These are phyloP conservation scores for Aspergillus costaricaensis DNA, from an alignment of 2,329 filamentous ascomycete species.

Conservation along the genomic window DNA sequence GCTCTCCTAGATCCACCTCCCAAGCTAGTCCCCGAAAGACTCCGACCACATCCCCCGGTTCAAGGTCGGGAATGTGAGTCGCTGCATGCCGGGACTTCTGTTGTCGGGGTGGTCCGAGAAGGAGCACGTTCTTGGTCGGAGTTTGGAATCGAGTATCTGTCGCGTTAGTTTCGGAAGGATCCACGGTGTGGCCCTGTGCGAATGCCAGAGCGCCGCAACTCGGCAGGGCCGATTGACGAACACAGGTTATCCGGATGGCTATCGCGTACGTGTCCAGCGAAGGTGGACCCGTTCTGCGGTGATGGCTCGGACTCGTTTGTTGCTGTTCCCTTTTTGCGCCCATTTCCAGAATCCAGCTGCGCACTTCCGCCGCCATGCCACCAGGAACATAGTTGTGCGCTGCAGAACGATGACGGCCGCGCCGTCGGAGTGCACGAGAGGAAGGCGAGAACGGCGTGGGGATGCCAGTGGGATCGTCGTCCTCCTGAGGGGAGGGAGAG, in stretches of 20 bases:
- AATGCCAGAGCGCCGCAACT: slow-evolving; percentile 33
- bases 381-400: slow-evolving; percentile 34
- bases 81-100: slow-evolving; percentile 2
- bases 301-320: not conserved
- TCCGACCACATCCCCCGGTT: slow-evolving; percentile 30
- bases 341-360: slow-evolving; percentile 45
- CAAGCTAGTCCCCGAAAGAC: slow-evolving; percentile 37
- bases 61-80: slow-evolving; percentile 11
- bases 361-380: slow-evolving; percentile 44
- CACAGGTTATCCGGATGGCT: slow-evolving; percentile 20
- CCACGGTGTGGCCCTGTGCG: slow-evolving; percentile 16
- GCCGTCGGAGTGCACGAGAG: slow-evolving; percentile 32
- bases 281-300: not conserved
- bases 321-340: slow-evolving; percentile 34
- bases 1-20: slow-evolving; percentile 35
- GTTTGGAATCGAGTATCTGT: slow-evolving; percentile 5
- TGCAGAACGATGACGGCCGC: slow-evolving; percentile 29
- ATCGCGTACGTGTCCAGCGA: slow-evolving; percentile 19
- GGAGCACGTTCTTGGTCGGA: slow-evolving; percentile 20
- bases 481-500: slow-evolving; percentile 33
- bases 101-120: slow-evolving; percentile 30
- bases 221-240: slow-evolving; percentile 20
- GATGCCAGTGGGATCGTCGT: slow-evolving; percentile 21
- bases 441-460: slow-evolving; percentile 41
- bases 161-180: not conserved